These are phyloP conservation scores for Blastocystis sp. DNA, from an alignment of 352 stramenopile species.

Conservation along the genomic window DNA sequence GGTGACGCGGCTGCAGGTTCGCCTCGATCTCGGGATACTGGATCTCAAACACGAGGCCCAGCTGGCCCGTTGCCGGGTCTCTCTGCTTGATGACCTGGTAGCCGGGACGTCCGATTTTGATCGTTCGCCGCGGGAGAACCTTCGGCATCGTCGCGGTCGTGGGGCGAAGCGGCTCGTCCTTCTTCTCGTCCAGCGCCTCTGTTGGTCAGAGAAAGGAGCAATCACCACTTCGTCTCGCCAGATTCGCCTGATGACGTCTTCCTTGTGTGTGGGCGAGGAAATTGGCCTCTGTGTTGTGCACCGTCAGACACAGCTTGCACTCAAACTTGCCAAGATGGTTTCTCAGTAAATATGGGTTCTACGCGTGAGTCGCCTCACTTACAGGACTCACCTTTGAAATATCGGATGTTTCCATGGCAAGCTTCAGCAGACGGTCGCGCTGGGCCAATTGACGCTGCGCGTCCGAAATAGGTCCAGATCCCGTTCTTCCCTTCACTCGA, in stretches of 20 bases:
- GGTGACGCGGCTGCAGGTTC: constrained; percentile 88
- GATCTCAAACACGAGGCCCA: constrained; percentile 82
- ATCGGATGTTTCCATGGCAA: constrained; percentile 97
- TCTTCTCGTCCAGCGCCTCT: constrained; percentile 42
- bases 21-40: constrained; percentile 90
- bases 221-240: constrained; percentile 75
- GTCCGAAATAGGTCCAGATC: constrained; percentile 16
- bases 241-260: constrained; percentile 94
- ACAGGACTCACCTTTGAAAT: constrained; percentile 81
- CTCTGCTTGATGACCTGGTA: constrained; percentile 92
- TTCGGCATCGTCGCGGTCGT: constrained; percentile 69
- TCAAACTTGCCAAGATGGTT: constrained; percentile 98
- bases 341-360: constrained; percentile 96
- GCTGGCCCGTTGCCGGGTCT: constrained; percentile 79
- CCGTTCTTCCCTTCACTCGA: constrained; percentile 49
- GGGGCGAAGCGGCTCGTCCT: constrained; percentile 25
- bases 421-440: constrained; percentile 89
- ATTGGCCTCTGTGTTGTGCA: constrained; percentile 98
- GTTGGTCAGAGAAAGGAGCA: constrained; percentile 24
- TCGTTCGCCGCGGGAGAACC: constrained; percentile 74
- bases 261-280: constrained; percentile 98
- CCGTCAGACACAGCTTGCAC: constrained; percentile 96
- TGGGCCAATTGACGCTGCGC: constrained; percentile 80
- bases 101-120: constrained; percentile 90
- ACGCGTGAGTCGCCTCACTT: not conserved